Base-by-base conservation (phyloP, 495 filamentous ascomycete species). In the Rostrohypoxylon terebratum region DNA sequence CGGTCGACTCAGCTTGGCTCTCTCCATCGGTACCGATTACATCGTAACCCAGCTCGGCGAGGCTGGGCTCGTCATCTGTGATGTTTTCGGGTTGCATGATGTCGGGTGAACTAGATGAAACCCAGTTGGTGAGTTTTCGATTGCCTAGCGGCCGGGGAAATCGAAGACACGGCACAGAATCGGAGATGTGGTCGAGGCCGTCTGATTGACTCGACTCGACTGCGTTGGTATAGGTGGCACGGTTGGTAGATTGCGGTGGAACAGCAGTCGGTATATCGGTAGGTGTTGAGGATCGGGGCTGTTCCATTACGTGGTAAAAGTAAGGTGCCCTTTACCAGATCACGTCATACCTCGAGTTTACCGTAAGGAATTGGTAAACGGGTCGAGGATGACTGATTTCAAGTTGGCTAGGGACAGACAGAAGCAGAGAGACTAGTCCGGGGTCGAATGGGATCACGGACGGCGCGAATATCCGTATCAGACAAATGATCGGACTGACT, bases 31-130 rank as follows among this genome's bases (percentile, higher is more conserved):
- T 80, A 69, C 77, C 85, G 73, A 90, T 83, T 47, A 89, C 80
- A 53, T 88, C 87, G 71, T 87, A 90, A 50, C 86, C 79, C 66
- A 87, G 88, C 69, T 89, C 87, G 68, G 83, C 80, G 42, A 89
- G 78, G 71, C 76, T 84, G 62, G 77, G 76, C 36, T 83, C 80
- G 31, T 82, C 82, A 40, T 79, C 80, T 38, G 63, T 63, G 58
- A 83, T 76, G 64, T 53, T 82, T 62, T 79, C 76, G 3, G 77
- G 72, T 53, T 84, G 81, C 81, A 84, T 83, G 34, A 83, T 83
- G 69, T 83, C 79, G 25, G 83, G 82, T n/a, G 80, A 79, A 66
- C 82, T 86, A 50, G 77, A 81, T 0, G 82, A 83, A 31, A 88
- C 74, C 84, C 85, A 88, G 77, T 79, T 81, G 72, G 82, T 84